Evolutionary conservation across 169 alveolate species (phyloP).

Genomic region (Plasmodium gonderi): DNA sequence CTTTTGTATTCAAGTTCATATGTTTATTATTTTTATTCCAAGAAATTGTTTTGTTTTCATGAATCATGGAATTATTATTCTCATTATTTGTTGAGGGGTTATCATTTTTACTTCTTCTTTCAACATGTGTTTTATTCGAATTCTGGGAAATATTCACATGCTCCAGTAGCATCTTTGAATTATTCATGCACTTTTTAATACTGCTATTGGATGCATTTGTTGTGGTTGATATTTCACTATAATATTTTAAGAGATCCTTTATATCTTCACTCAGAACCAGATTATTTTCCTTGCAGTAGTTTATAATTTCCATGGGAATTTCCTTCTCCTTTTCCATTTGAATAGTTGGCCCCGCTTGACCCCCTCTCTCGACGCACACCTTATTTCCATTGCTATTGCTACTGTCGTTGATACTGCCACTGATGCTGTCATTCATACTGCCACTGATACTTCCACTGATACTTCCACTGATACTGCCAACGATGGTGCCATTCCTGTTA

Average conservation of each 20-base stretch:
- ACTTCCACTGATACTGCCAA: not conserved
- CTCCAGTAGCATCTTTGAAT: not conserved
- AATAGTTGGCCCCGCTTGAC: not conserved
- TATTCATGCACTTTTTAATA: not conserved
- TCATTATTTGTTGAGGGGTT: not conserved
- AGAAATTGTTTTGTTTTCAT: not conserved
- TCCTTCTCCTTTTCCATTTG: not conserved
- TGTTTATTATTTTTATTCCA: not conserved
- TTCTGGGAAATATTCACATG: not conserved
- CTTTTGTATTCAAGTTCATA: not conserved
- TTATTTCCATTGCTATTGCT: not conserved
- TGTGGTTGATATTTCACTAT: not conserved
- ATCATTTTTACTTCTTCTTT: too few relatives aligned
- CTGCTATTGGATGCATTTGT: not conserved
- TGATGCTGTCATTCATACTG: not conserved
- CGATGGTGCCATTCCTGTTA: not conserved
- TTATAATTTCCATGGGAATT: not conserved
- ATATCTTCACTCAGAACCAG: not conserved
- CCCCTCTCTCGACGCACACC: not conserved
- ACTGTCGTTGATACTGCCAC: not conserved
- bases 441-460: not conserved
- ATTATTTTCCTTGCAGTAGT: constrained; percentile 16
- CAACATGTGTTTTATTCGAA: not conserved
- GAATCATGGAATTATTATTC: not conserved
- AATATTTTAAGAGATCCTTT: not conserved